Percentiles rank a stretch among this genome's conserved stretches.
These are phyloP conservation scores for Candida cerambycidarum DNA, from an alignment of 805 yeast genomes.

Conservation along the genomic window DNA sequence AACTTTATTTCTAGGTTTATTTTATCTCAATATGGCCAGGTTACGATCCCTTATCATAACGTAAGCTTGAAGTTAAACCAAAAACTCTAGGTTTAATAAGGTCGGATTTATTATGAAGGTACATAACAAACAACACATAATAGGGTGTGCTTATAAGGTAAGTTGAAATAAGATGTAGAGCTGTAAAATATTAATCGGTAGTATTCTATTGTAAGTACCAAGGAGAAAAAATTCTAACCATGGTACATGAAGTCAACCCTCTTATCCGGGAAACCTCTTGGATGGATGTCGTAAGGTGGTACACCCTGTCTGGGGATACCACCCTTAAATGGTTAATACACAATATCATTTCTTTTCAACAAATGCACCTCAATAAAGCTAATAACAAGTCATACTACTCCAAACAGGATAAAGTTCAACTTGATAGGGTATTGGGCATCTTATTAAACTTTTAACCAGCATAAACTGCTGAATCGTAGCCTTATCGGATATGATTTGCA, in stretches of 20 bases:
- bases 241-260: not conserved
- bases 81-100: no score
- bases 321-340: not conserved
- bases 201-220: not conserved
- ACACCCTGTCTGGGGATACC: not conserved
- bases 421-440: no score
- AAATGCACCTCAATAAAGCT: no score
- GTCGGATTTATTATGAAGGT: no score
- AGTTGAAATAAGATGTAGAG: no score
- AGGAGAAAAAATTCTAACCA: not conserved
- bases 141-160: no score
- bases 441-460: no score
- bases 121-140: no score
- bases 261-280: not conserved
- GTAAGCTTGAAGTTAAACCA: not conserved
- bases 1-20: not conserved
- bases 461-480: no score
- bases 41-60: not conserved
- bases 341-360: no score
- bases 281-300: slow-evolving; percentile 1
- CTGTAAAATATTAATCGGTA: not conserved
- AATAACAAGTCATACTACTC: no score
- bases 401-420: no score
- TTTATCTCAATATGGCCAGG: slow-evolving; percentile 3
- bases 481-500: not conserved